Evolutionary conservation across 805 yeast genomes (phyloP).

Genomic region (Sugiyamaella americana): DNA sequence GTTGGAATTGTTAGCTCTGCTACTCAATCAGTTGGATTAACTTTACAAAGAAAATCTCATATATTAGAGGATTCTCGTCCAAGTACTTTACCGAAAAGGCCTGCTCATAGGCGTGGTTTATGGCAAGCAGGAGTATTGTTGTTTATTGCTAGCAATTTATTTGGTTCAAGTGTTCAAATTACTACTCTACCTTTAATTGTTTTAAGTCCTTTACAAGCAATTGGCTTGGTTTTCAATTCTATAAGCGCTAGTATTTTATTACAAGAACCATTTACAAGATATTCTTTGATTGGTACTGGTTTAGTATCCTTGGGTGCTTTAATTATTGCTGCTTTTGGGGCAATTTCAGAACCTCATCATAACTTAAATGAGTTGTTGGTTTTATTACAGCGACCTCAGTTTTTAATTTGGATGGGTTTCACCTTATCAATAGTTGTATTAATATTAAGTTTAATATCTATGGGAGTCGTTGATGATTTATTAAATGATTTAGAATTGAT

Average conservation of each 20-base stretch:
- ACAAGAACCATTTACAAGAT: slow-evolving; percentile 57
- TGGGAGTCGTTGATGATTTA: slow-evolving; percentile 4
- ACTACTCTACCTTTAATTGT: slow-evolving; percentile 77
- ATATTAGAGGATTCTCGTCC: slow-evolving; percentile 38
- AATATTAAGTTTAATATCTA: slow-evolving; percentile 20
- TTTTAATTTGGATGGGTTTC: slow-evolving; percentile 50
- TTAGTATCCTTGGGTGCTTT: slow-evolving; percentile 70
- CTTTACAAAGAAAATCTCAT: slow-evolving; percentile 76
- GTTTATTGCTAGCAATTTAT: slow-evolving; percentile 64
- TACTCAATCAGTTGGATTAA: slow-evolving; percentile 73
- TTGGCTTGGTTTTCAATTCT: slow-evolving; percentile 83
- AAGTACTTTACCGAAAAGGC: slow-evolving; percentile 29
- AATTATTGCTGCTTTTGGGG: slow-evolving; percentile 68
- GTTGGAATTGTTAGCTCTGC: slow-evolving; percentile 74
- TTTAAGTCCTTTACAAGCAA: slow-evolving; percentile 76
- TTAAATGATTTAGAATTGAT: neutral
- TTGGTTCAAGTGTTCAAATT: slow-evolving; percentile 79
- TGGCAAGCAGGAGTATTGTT: slow-evolving; percentile 73
- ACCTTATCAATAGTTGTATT: slow-evolving; percentile 32
- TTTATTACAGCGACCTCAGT: slow-evolving; percentile 40
- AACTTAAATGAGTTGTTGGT: slow-evolving; percentile 42
- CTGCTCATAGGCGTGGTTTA: slow-evolving; percentile 38
- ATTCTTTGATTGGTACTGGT: slow-evolving; percentile 57
- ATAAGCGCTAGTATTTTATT: slow-evolving; percentile 62
- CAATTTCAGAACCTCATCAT: slow-evolving; percentile 48